Evolutionary conservation across 192 early-diverging fungal species (phyloP), one percentile per base, ranked within the genome.

Genomic region (Coemansia sp.): DNA sequence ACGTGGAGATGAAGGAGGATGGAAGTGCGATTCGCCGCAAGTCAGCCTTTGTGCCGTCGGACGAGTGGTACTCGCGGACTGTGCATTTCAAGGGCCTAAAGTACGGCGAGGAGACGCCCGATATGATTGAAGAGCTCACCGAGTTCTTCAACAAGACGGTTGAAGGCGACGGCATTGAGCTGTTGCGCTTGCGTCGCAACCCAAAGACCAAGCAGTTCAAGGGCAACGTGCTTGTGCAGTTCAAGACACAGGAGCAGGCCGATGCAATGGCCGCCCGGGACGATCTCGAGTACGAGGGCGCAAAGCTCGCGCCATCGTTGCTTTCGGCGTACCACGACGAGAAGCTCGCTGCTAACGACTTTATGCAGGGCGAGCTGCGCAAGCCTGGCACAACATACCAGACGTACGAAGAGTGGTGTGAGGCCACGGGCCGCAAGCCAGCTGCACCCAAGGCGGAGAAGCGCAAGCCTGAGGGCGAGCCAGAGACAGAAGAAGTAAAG

Each of bases 61-160:
- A 64, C 36, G 69, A 64, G 10, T 81, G 78, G 78, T 81, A 67
- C 36, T 36, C 34, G 47, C 66, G 70, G 57, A 81, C 78, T 0
- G 78, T 81, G 60, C 72, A 75, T 15, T 59, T 76, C 47, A 81
- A 81, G 74, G 78, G 78, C 15, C 58, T 81, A 20, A 53, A 69
- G 4, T 75, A 81, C 38, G 74, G 72, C 14, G 28, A 56, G 52
- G 74, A 81, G 64, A 22, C 10, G 12, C 28, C 60, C 1, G 69
- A 52, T 1, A 23, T 64, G 44, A 69, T 69, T 19, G 74, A 75
- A n/a, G 57, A 62, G 28, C 65, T 81, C 56, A 76, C 74, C 4
- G 60, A 31, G 64, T 66, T 53, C 50, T 73, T 75, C 38, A 36
- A 50, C 42, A 19, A 42, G 54, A 22, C 46, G 22, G 17, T 38